These are phyloP conservation scores for Allium sativum DNA, from an alignment of 106 monocot species.

Conservation along the genomic window DNA sequence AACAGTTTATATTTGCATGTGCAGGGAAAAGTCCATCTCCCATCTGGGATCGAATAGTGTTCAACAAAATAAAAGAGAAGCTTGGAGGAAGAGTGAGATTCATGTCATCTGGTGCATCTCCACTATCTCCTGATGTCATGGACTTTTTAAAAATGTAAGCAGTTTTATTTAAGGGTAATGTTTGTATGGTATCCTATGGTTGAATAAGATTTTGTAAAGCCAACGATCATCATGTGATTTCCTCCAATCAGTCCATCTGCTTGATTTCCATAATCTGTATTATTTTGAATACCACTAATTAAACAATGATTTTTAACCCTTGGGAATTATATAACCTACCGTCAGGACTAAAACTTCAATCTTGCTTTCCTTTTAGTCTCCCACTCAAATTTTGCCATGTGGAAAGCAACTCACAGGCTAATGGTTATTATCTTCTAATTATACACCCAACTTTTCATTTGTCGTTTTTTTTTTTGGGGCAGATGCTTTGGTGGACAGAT, in stretches of 20 bases:
- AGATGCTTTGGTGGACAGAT: constrained; percentile 85
- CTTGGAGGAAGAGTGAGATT: constrained; percentile 83
- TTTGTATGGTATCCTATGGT: background rate
- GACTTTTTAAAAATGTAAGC: constrained; percentile 83
- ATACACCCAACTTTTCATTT: background rate
- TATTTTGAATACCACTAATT: too few relatives aligned
- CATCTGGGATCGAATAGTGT: constrained; percentile 89
- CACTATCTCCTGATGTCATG: constrained; percentile 85
- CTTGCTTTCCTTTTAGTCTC: too few relatives aligned
- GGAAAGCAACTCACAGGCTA: background rate
- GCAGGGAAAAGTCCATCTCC: constrained; percentile 80
- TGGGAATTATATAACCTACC: too few relatives aligned
- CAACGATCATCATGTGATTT: too few relatives aligned
- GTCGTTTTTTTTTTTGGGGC: constrained; percentile 8
- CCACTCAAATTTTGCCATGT: too few relatives aligned
- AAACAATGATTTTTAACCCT: too few relatives aligned
- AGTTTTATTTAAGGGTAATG: background rate
- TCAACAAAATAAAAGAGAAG: constrained; percentile 88
- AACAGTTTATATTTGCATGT: background rate
- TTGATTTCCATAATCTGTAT: too few relatives aligned
- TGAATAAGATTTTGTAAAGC: too few relatives aligned
- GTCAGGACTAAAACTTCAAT: too few relatives aligned
- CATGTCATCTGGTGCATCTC: constrained; percentile 93
- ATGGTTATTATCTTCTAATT: background rate
- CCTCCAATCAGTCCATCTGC: too few relatives aligned